Base-by-base conservation (phyloP, 2,329 filamentous ascomycete species). In the Bipolaris oryzae region DNA sequence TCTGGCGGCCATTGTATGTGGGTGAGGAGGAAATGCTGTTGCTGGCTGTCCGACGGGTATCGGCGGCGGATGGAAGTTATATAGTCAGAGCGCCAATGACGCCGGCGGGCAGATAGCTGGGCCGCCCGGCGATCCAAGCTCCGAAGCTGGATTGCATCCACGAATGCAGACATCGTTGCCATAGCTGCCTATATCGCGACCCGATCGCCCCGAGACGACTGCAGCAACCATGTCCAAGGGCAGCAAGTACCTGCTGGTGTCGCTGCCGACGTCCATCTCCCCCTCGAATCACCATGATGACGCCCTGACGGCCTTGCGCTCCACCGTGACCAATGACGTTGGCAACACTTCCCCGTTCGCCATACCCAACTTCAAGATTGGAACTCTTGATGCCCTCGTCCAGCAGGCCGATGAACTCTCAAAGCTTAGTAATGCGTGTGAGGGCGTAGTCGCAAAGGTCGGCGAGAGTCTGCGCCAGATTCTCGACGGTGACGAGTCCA, bases 361-460 rank as follows among this genome's bases (percentile, higher is more conserved):
- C 54, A 89, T 98, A 62, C 95, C 95, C 18, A 89, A 92, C 64
- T 97, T 99, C 85, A 99, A 98, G 82, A 96, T 99, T 76, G 95
- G 95, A 56, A 97, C 95, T 0, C 84, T 99, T 35, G 95, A 99
- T 79, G 92, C 90, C 37, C 84, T 99, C 55, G 92, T 99, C 42
- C 91, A 96, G 79, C 94, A 99, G 78, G 95, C 95, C 54, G 95
- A 99, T 73, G 95, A 98, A 73, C 82, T 99, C 52, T 85, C 88
- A 57, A 98, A 97, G 85, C 87, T 98, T 49, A 91, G 96, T 66
- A 77, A 83, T 34, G 84, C 85, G 34, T 96, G 92, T 76, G 87
- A 93, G 77, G 85, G 83, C 50, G 91, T 97, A 6, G 93, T 96
- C 37, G 84, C 84, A 67, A 98, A 97, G 80, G 91, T 98, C 35